phyloP scores from a whole-genome alignment of 768 basidiomycete genomes.

The Boletellus sp. region DNA sequence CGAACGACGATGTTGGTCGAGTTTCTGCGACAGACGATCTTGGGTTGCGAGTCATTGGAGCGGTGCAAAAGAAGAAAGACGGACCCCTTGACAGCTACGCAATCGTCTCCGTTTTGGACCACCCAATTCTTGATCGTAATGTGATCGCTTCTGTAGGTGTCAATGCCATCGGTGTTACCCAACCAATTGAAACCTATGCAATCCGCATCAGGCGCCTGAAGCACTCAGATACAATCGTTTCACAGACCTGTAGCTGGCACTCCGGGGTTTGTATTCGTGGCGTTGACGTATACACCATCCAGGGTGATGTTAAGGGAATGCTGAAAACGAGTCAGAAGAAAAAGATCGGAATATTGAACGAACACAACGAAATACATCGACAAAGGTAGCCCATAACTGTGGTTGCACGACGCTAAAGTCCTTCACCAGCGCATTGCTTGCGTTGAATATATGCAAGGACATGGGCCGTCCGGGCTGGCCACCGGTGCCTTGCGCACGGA shows the following conservation, averaged over 20 bases:
- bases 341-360: neutral
- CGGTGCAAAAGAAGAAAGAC: neutral
- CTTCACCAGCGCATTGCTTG: neutral
- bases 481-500: neutral
- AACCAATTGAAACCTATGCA: neutral
- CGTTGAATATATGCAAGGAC: neutral
- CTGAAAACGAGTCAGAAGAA: neutral
- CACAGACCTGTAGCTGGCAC: neutral
- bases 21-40: neutral
- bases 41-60: neutral
- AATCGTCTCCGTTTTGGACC: neutral
- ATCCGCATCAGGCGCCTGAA: neutral
- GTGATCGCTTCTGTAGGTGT: neutral
- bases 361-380: neutral
- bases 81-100: neutral
- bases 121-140: neutral
- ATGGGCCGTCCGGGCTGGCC: neutral
- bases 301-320: neutral
- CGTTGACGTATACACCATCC: neutral
- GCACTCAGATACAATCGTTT: neutral
- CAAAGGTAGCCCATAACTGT: neutral
- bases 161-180: neutral
- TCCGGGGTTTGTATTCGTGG: neutral
- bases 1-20: neutral
- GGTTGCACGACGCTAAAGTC: neutral